Conservation (phyloP, 805 yeast species). For the Metschnikowia similis region DNA sequence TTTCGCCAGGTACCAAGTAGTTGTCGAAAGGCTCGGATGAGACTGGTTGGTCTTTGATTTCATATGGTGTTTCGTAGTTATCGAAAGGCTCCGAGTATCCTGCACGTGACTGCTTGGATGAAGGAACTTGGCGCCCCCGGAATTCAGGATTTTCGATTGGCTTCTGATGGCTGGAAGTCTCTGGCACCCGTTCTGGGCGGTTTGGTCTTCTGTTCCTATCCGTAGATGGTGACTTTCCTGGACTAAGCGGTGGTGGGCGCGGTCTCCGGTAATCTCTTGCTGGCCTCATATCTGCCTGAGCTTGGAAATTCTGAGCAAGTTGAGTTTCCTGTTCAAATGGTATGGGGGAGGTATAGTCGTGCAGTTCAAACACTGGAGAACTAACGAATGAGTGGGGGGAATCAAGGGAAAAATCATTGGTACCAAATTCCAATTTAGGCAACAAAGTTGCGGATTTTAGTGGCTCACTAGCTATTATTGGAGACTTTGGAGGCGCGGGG, state of each 20-base stretch:
- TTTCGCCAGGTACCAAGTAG: constrained; percentile 19
- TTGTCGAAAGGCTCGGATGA: constrained; percentile 26
- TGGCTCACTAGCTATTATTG: neutral
- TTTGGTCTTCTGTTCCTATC: neutral
- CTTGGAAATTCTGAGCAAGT: constrained; percentile 5
- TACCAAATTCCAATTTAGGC: neutral
- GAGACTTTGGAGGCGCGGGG: neutral
- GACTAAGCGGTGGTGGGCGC: constrained; percentile 13
- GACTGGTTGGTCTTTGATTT: constrained; percentile 5
- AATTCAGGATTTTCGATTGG: neutral
- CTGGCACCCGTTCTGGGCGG: neutral
- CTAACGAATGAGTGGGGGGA: constrained; percentile 1
- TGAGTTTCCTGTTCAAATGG: constrained; percentile 1
- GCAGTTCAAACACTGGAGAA: neutral
- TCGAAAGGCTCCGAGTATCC: constrained; percentile 26
- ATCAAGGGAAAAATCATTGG: neutral
- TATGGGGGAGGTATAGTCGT: neutral
- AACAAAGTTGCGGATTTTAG: neutral
- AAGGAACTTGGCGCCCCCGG: neutral
- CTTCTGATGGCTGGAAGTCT: neutral
- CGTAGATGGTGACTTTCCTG: neutral
- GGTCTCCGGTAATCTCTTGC: constrained; percentile 7
- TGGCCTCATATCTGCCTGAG: constrained; percentile 1
- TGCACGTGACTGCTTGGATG: neutral
- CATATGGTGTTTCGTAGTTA: constrained; percentile 20